Base-by-base conservation (phyloP, 331 rosid species). In the Malus hybrid region DNA sequence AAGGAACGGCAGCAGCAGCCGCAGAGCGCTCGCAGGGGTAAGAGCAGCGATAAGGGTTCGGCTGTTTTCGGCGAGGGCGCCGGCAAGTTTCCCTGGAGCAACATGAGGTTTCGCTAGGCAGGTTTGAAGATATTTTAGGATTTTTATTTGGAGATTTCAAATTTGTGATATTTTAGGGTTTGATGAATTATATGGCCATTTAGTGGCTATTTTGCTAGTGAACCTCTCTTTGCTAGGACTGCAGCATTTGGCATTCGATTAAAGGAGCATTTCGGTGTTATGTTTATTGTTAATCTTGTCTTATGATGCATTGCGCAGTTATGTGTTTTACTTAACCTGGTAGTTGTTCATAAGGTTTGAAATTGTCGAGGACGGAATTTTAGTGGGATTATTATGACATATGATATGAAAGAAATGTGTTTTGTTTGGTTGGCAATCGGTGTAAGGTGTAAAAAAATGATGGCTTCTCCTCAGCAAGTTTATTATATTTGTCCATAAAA, bases 61-160 rank as follows among this genome's bases (percentile, higher is more conserved):
- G 44, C 63, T 11, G 71, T 75, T 68, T 68, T 73, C 28, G 77
- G 55, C 22, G 76, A 70, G 3, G 80, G 75, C 6, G 78, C 74
- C 39, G 82, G 81, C 7, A 91, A 85, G 85, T 93, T 93, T 66
- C 98, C 98, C 0, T 93, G 98, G 98, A 86, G 88, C 68, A 86
- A 82, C 80, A 91, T 93, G 92, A 86, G 82, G 81, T 76, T 88
- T 77, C 70, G 87, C 77, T 77, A 88, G 89, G 80, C 87, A 86
- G 84, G 46, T 44, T 68, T 73, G 32, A 61, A 1, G 56, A 42
- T 61, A 32, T 22, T 44, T 34, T 16, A 8, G 18, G 30, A 57
- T 16, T 6, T 16, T 78, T 50, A 50, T 52, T 33, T 52, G 15
- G 34, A 56, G 28, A 3, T 28, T 55, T 39, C 72, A 22, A 39